phyloP scores from a whole-genome alignment of 2,329 filamentous ascomycete genomes.

The Nigrospora sphaerica region DNA sequence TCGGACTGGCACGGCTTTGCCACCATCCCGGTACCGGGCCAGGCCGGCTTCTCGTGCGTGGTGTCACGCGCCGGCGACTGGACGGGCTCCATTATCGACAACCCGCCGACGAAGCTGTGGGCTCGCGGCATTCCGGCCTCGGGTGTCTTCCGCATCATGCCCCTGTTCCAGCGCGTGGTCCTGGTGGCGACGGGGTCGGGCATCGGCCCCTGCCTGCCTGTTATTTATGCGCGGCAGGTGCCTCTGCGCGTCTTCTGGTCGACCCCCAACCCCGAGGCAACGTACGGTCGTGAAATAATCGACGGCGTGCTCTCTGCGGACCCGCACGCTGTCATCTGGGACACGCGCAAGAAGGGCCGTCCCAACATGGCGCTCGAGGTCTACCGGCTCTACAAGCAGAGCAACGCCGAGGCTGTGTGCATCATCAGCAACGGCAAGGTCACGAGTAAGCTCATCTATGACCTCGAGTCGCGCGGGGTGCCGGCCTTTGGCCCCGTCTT shows the following conservation, averaged over 20 bases:
- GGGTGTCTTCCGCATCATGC: constrained; percentile 61
- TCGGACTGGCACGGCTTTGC: constrained; percentile 73
- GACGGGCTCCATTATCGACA: constrained; percentile 58
- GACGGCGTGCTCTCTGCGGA: constrained; percentile 49
- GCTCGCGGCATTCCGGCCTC: constrained; percentile 61
- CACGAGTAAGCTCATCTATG: constrained; percentile 65
- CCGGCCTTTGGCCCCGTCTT: constrained; percentile 70
- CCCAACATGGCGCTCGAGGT: constrained; percentile 46
- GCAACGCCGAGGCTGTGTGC: constrained; percentile 61
- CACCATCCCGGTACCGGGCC: constrained; percentile 44
- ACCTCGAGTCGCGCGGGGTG: constrained; percentile 58
- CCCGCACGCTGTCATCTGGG: constrained; percentile 57
- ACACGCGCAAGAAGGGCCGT: constrained; percentile 54
- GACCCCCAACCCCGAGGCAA: constrained; percentile 51
- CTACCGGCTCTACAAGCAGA: constrained; percentile 48
- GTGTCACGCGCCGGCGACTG: constrained; percentile 74
- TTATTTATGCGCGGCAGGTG: constrained; percentile 44
- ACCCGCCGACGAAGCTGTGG: constrained; percentile 58
- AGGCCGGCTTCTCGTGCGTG: constrained; percentile 58
- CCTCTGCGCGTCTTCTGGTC: constrained; percentile 63
- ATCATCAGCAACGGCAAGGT: constrained; percentile 65
- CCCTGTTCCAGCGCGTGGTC: constrained; percentile 58
- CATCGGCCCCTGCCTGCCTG: constrained; percentile 62
- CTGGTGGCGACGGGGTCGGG: constrained; percentile 68
- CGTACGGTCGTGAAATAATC: constrained; percentile 54